These are phyloP conservation scores for Picea glauca DNA, from an alignment of 75 land plant species.

Conservation along the genomic window DNA sequence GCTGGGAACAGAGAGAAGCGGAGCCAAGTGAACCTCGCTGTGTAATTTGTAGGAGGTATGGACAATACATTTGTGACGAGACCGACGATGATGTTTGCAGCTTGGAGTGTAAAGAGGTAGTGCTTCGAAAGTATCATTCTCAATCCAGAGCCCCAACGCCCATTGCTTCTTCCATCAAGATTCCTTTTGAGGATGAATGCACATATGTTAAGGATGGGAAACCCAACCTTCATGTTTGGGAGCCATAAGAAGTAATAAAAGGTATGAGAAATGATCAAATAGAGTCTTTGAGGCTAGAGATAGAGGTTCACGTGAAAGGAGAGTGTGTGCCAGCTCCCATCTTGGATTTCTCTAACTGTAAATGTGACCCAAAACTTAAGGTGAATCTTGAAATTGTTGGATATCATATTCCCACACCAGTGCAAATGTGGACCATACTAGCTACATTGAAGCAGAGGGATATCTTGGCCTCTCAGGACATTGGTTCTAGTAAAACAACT, in stretches of 20 bases:
- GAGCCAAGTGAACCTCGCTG: no score
- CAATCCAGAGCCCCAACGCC: constrained; percentile 1
- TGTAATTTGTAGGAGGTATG: constrained; percentile 79
- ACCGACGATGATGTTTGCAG: constrained; percentile 93
- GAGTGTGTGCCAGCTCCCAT: constrained; percentile 43
- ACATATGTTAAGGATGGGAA: constrained; percentile 44
- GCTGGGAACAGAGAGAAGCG: constrained; percentile 71
- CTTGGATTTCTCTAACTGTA: constrained; percentile 59
- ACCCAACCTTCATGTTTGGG: constrained; percentile 17
- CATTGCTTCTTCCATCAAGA: constrained; percentile 9
- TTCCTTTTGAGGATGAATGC: constrained; percentile 60
- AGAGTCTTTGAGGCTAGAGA: constrained; percentile 38
- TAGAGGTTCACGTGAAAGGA: constrained; percentile 62
- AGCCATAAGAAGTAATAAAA: constrained; percentile 10
- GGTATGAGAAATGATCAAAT: constrained; percentile 28
- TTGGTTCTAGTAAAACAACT: constrained; percentile 88
- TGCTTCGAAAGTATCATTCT: constrained; percentile 27
- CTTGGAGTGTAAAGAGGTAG: constrained; percentile 64
- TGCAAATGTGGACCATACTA: constrained; percentile 93
- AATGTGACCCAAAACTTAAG: constrained; percentile 49
- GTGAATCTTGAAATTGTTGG: constrained; percentile 66
- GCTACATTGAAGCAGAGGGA: constrained; percentile 61
- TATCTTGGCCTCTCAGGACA: constrained; percentile 68
- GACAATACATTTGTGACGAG: constrained; percentile 93
- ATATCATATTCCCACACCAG: constrained; percentile 80